A percentile compares a stretch with the other conserved stretches of the same genome.
Conservation (phyloP, 2,329 filamentous ascomycete genomes). For the Pezicula neosporulosa region DNA sequence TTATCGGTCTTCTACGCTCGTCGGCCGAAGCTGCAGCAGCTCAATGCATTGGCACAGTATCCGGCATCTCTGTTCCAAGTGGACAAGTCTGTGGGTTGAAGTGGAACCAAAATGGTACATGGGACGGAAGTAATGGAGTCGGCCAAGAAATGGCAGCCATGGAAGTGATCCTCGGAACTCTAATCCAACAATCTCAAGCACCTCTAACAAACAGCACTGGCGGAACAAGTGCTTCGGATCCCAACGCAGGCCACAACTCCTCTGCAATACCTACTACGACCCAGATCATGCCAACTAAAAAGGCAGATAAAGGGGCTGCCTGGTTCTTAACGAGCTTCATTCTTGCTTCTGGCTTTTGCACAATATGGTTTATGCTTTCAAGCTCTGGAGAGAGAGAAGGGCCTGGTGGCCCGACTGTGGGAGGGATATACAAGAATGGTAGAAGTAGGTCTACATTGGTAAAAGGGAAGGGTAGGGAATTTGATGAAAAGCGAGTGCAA, state of each 20-base stretch:
- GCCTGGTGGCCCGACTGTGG: conserved; percentile 1
- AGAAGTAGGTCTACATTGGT: not conserved
- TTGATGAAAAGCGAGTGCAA: not conserved
- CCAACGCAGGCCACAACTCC: conserved; percentile 21
- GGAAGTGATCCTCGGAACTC: conserved; percentile 59
- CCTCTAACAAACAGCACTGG: conserved; percentile 49
- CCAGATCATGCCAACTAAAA: conserved; percentile 20
- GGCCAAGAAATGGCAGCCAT: conserved; percentile 70
- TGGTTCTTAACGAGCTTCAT: conserved; percentile 36
- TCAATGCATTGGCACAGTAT: conserved; percentile 47
- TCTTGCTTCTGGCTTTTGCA: conserved; percentile 1
- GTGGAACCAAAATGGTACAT: conserved; percentile 52
- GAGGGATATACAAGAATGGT: not conserved
- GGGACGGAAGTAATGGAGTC: conserved; percentile 58
- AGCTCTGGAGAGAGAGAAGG: conserved; percentile 3
- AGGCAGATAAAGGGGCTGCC: conserved; percentile 35
- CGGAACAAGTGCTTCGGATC: conserved; percentile 47
- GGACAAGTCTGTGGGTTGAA: conserved; percentile 56
- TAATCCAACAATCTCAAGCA: conserved; percentile 40
- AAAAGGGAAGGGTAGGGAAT: not conserved
- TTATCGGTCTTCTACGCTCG: conserved; percentile 50
- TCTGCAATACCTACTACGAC: not conserved
- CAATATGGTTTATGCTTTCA: conserved; percentile 12
- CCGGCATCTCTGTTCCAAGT: conserved; percentile 37
- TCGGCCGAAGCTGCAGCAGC: conserved; percentile 55